Conservation (phyloP, 2,329 filamentous ascomycete species). For the Colletotrichum caudatum region DNA sequence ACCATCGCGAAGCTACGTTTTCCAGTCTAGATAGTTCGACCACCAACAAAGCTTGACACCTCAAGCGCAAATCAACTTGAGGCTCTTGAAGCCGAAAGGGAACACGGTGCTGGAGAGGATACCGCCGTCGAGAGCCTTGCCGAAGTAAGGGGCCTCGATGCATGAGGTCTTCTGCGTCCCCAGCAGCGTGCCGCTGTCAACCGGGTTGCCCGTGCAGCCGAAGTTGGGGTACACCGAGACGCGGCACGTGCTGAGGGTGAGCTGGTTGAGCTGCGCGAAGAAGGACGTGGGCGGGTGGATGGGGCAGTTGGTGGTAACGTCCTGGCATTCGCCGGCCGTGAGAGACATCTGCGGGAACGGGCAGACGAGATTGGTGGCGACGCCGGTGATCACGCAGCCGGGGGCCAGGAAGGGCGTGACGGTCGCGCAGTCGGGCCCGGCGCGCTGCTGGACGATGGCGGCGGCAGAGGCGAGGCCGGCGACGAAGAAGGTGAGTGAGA, state of each 20-base stretch:
- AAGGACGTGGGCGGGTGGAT: neutral
- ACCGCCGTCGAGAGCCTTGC: neutral
- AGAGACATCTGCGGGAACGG: neutral
- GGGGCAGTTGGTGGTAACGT: neutral
- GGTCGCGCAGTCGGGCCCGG: neutral
- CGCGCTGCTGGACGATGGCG: neutral
- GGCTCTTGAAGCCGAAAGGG: neutral
- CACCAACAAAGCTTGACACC: neutral
- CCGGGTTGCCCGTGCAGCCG: neutral
- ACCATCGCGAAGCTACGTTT: no score
- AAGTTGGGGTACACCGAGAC: neutral
- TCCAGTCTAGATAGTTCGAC: no score
- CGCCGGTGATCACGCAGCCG: neutral
- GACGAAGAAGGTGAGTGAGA: neutral
- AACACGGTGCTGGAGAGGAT: neutral
- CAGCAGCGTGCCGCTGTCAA: neutral
- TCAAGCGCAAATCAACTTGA: neutral
- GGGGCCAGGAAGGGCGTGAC: neutral
- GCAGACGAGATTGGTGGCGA: neutral
- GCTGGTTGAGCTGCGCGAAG: neutral
- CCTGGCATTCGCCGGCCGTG: neutral
- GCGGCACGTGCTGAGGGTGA: neutral
- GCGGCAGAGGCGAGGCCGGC: neutral
- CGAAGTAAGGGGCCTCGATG: neutral
- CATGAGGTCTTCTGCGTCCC: neutral